Evolutionary conservation across 495 filamentous ascomycete genomes (phyloP), one percentile per base, ranked within the genome.

Genomic region (Xylaria flabelliformis): DNA sequence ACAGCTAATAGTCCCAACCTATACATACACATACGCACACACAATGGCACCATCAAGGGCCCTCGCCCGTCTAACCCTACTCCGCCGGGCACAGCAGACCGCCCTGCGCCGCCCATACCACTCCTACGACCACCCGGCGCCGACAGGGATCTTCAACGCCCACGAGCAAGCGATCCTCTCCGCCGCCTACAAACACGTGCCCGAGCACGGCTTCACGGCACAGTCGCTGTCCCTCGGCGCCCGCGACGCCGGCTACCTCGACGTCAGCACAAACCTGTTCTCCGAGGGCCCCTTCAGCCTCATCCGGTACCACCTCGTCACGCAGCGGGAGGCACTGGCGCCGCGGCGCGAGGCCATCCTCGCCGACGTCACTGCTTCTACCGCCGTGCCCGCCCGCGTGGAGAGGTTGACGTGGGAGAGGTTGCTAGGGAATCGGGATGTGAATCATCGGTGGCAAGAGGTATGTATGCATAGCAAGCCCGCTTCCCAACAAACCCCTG

Each of bases 361-460:
- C 7, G 65, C 46, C 15, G 73, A 67, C 21, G 66, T 61, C 48
- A 69, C 67, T 41, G 9, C 21, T 71, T 69, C 88, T 34, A 39
- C 69, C 12, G 46, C 65, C 34, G 74, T 84, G 21, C 55, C 72
- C 44, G 85, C 85, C 34, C 91, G 88, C 74, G 88, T 94, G 0
- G 86, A 90, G 78, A 79, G 78, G 9, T 74, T 98, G 66, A 85
- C 91, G 48, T 87, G 94, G 85, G 90, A 91, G 80, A 77, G 96
- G 64, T 76, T 99, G 74, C 80, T 86, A 66, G 92, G 89, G 75
- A 98, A 98, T 80, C 77, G 74, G 26, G 85, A 88, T 3, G 83
- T 97, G 26, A 88, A 92, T 61, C 83, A 87, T 64, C 84, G 90
- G 62, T 97, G 92, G 94, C 93, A 95, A 82, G 94, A 95, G 88